A percentile compares a stretch with the other conserved stretches of the same genome.
Conservation (phyloP, 345 rosid genomes). For the Lumnitzera littorea region DNA sequence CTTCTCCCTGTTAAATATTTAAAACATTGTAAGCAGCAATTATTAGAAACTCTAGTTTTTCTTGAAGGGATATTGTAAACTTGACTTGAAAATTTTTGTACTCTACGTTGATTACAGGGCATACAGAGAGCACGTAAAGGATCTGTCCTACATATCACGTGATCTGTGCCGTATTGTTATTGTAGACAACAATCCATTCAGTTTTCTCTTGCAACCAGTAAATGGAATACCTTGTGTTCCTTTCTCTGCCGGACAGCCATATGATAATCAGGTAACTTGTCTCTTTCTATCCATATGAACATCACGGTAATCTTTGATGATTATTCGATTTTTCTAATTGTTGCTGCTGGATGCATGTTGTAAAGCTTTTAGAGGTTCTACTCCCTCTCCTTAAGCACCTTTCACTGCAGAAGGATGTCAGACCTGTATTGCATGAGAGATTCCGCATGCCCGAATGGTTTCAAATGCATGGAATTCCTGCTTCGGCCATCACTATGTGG, state of each 20-base stretch:
- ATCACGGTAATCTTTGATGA: no score
- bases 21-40: no score
- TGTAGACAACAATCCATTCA: slow-evolving; percentile 61
- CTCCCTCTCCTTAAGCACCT: slow-evolving; percentile 37
- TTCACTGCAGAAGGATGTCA: slow-evolving; percentile 36
- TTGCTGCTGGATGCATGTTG: neutral
- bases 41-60: no score
- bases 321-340: neutral
- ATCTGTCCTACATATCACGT: slow-evolving; percentile 39
- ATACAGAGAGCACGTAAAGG: slow-evolving; percentile 53
- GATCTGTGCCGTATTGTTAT: slow-evolving; percentile 41
- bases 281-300: no score
- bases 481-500: slow-evolving; percentile 2
- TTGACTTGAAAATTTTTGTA: neutral
- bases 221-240: slow-evolving; percentile 63
- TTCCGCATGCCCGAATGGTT: slow-evolving; percentile 54
- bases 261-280: slow-evolving; percentile 36
- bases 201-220: slow-evolving; percentile 58
- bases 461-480: slow-evolving; percentile 45
- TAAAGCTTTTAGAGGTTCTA: slow-evolving; percentile 40
- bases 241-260: slow-evolving; percentile 37
- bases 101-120: slow-evolving; percentile 21
- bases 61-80: neutral
- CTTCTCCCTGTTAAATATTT: no score
- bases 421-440: slow-evolving; percentile 18